Base-by-base conservation (phyloP, 179 eudicot genomes). In the Actinidia polygama region DNA sequence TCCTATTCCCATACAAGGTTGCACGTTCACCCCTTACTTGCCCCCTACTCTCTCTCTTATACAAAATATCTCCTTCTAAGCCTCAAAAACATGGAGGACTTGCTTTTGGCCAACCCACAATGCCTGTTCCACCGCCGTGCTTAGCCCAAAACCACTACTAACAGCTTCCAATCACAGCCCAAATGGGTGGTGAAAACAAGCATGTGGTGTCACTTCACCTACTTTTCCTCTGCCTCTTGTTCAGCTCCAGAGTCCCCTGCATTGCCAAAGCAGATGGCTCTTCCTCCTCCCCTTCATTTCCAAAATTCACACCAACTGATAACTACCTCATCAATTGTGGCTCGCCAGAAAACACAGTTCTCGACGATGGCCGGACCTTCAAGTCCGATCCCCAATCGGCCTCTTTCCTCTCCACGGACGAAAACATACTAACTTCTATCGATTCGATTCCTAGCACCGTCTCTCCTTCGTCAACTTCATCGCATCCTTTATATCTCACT, bases 241-340 rank as follows among this genome's bases (percentile, higher is more conserved):
- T 73, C 64, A 36, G 10, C 62, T 49, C 40, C 1, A 53, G 14
- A 68, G 49, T 11, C 62, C 75, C 59, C 51, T 70, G 49, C 77
- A 51, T 50, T 44, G 78, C 62, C 47, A 23, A 78, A 58, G 64
- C 73, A 55, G 26, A 59, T 23, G 47, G 49, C 40, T 30, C 75
- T 30, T 66, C 77, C 16, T 53, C 68, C 50, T 75, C 53, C 24
- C 59, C 73, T 23, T 24, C 67, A 11, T 16, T 10, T 18, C 5
- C 36, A 62, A 84, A 15, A 46, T 84, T 15, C 83, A 83, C 81
- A 5, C 97, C 95, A 7, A 62, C 89, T 11, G 98, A 97, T 51
- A 91, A 84, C 80, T 87, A 92, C 80, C 90, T 92, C 77, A 94
- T 95, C 70, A 90, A 93, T 15, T 97, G 98, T 63, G 98, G 99